Evolutionary conservation across 164 flowering plant species (phyloP), one percentile per base, ranked within the genome.

Genomic region (Vitis amurensis): DNA sequence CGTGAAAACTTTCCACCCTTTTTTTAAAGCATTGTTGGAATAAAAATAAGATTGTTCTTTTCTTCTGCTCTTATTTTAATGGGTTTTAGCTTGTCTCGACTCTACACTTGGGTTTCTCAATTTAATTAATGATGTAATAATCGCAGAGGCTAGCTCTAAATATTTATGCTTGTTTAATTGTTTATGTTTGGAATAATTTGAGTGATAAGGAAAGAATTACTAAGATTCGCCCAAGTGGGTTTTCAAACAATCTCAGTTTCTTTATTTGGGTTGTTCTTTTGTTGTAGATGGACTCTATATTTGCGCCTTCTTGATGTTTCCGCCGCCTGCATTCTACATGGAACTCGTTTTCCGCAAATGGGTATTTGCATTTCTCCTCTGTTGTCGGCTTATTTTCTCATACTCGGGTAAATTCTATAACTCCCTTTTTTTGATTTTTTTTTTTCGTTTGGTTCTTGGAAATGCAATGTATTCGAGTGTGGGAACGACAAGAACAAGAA

Each of bases 331-430:
- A 77, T 76, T 86, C 61, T 69, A 50, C 72, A 90, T 87, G 96
- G 90, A 81, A 68, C 60, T 83, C 64, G 74, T 73, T 73, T 68
- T 74, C 80, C 65, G 78, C 83, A 86, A 81, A 73, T 80, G 91
- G 89, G 85, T 77, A 47, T 63, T 67, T 59, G 76, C 78, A 61
- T 82, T 85, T 78, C 66, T 80, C 11, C 71, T 90, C 2, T 81
- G 67, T 63, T 86, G 68, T 74, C 85, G 73, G 64, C 74, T 81
- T 61, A 56, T 76, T 73, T 57, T 82, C 68, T 74, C 85, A 27
- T 64, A 10, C 69, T 80, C 89, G 73, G 93, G 93, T 86, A 61
- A 75, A 12, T 51, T 29, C 23, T 27, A 7, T 30, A 23, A 9
- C 30, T 48, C 19, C 3, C 2, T 59, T 55, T 30, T 31, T 51